Evolutionary conservation across 2,329 filamentous ascomycete genomes (phyloP).

Genomic region (Alternaria hordeiaustralica): DNA sequence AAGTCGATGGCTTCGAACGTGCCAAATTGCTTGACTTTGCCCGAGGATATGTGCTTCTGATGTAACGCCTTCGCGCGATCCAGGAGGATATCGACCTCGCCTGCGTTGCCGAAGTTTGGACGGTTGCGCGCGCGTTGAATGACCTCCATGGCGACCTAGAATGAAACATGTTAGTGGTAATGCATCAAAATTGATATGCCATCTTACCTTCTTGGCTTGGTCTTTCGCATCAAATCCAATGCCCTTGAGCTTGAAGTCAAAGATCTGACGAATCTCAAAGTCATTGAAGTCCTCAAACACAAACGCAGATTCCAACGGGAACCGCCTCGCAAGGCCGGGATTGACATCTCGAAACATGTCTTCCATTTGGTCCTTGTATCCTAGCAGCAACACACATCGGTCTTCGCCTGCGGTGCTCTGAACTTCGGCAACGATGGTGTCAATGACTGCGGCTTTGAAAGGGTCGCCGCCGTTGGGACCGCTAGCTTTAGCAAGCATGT

Average conservation of each 20-base stretch:
- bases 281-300: slow-evolving; percentile 72
- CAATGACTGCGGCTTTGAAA: slow-evolving; percentile 70
- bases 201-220: slow-evolving; percentile 52
- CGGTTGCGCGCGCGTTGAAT: slow-evolving; percentile 67
- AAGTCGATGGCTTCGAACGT: slow-evolving; percentile 60
- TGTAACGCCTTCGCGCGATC: slow-evolving; percentile 62
- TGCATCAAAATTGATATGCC: too few species aligned
- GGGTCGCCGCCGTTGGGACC: slow-evolving; percentile 47
- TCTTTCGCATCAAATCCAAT: slow-evolving; percentile 61
- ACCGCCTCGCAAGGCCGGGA: slow-evolving; percentile 70
- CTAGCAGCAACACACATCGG: slow-evolving; percentile 73
- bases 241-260: slow-evolving; percentile 67
- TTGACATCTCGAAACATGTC: slow-evolving; percentile 78
- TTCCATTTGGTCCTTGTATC: slow-evolving; percentile 73
- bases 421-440: slow-evolving; percentile 76
- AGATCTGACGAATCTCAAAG: slow-evolving; percentile 63
- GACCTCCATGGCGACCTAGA: slow-evolving; percentile 60
- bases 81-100: slow-evolving; percentile 75
- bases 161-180: not conserved
- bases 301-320: slow-evolving; percentile 69
- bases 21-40: slow-evolving; percentile 30
- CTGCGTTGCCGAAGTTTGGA: slow-evolving; percentile 74
- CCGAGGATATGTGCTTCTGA: slow-evolving; percentile 52
- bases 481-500: slow-evolving; percentile 64
- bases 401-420: slow-evolving; percentile 74